Conservation (phyloP, 306 rosid genomes). For the Ceratonia siliqua region DNA sequence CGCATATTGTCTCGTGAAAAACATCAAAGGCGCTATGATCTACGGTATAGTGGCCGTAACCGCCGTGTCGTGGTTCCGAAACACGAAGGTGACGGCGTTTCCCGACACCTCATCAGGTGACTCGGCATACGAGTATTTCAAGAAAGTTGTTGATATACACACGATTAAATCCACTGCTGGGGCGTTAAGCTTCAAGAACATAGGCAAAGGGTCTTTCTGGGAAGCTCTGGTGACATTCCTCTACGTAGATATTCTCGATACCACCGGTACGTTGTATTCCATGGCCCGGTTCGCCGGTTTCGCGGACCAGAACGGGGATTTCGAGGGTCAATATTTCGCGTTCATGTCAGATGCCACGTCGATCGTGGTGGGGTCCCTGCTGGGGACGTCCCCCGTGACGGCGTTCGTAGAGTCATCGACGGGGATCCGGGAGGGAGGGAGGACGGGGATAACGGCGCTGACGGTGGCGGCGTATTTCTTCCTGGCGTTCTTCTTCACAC, state of each 20-base stretch:
- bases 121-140: conserved; percentile 66
- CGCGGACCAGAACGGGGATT: conserved; percentile 62
- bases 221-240: conserved; percentile 82
- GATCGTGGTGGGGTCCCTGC: conserved; percentile 77
- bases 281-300: conserved; percentile 97
- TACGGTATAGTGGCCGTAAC: conserved; percentile 90
- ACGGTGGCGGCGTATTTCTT: conserved; percentile 74
- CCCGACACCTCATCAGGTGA: conserved; percentile 62
- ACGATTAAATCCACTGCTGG: conserved; percentile 75
- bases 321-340: conserved; percentile 92
- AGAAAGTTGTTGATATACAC: conserved; percentile 80
- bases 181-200: conserved; percentile 66
- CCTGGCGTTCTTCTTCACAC: conserved; percentile 81
- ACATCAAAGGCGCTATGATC: conserved; percentile 89
- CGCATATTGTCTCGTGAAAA: conserved; percentile 70
- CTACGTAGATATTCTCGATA: conserved; percentile 85
- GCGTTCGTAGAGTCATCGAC: conserved; percentile 86
- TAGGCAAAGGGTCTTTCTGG: conserved; percentile 74
- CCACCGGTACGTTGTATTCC: conserved; percentile 86
- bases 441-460: conserved; percentile 88
- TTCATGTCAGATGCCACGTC: conserved; percentile 97
- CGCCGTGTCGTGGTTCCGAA: conserved; percentile 83
- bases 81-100: conserved; percentile 76
- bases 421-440: conserved; percentile 91
- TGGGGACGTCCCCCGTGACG: conserved; percentile 96